Conservation (phyloP, 2,329 filamentous ascomycete species). For the Venturia nashicola region DNA sequence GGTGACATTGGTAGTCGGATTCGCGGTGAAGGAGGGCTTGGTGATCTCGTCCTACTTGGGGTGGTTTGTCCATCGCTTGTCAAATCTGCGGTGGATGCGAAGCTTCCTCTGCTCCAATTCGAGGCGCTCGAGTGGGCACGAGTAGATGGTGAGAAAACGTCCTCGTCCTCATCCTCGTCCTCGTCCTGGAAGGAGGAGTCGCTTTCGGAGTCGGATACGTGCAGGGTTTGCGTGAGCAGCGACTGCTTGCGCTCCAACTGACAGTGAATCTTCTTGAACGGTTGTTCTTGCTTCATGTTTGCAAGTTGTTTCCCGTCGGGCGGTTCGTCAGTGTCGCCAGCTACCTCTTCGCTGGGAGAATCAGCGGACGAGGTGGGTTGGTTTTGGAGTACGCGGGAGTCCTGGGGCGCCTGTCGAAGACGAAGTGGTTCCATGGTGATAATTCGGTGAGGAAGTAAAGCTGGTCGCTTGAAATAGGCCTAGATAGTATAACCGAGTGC, state of each 20-base stretch:
- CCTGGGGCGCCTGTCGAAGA: conserved; percentile 4
- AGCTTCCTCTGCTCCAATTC: conserved; percentile 67
- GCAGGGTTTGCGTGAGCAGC: conserved; percentile 68
- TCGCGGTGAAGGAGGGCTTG: conserved; percentile 69
- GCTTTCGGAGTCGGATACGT: conserved; percentile 34
- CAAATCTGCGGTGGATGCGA: conserved; percentile 75
- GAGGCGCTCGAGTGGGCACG: conserved; percentile 44
- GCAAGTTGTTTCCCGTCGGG: conserved; percentile 51
- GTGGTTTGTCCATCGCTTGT: conserved; percentile 93
- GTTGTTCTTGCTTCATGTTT: conserved; percentile 21
- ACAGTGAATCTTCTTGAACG: conserved; percentile 35
- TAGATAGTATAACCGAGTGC: not conserved
- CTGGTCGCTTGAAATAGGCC: not conserved
- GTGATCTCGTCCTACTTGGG: conserved; percentile 71
- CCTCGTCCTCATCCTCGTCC: conserved; percentile 21
- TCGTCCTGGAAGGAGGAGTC: conserved; percentile 29
- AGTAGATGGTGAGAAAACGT: conserved; percentile 18
- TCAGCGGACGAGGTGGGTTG: conserved; percentile 11
- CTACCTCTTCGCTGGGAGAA: conserved; percentile 42
- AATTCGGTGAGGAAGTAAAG: not conserved
- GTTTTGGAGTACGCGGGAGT: conserved; percentile 9
- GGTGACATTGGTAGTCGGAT: conserved; percentile 26
- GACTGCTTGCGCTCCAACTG: conserved; percentile 56
- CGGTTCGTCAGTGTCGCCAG: conserved; percentile 76
- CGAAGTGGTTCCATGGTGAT: not conserved